phyloP scores from a whole-genome alignment of 176 grass and related monocot genomes.

The Echinochloa phyllopogon region DNA sequence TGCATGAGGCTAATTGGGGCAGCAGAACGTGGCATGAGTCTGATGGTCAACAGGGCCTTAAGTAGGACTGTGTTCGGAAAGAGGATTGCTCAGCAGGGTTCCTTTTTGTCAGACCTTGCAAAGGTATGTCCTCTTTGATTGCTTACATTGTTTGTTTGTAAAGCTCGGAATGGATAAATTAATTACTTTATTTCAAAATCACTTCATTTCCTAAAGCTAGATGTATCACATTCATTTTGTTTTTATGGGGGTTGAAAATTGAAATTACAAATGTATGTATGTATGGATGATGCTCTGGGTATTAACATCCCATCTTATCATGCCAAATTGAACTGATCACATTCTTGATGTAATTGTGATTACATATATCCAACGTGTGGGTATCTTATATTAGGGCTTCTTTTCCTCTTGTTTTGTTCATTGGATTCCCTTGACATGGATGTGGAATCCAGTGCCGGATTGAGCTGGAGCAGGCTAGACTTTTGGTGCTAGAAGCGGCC shows the following conservation, averaged over 20 bases:
- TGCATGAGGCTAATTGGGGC: slow-evolving; percentile 94
- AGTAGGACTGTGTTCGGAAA: slow-evolving; percentile 80
- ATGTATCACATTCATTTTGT: too few relatives aligned
- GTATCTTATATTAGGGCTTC: neutral
- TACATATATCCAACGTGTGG: neutral
- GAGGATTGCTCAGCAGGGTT: slow-evolving; percentile 85
- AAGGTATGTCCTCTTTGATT: slow-evolving; percentile 51
- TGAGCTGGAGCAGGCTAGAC: slow-evolving; percentile 87
- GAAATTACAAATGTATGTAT: neutral
- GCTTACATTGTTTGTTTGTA: slow-evolving; percentile 12
- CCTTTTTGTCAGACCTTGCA: slow-evolving; percentile 88
- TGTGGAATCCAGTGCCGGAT: slow-evolving; percentile 73
- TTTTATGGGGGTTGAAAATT: neutral
- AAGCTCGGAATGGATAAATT: neutral
- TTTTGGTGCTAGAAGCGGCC: slow-evolving; percentile 89
- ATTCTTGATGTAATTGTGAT: neutral
- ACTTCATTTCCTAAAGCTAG: neutral
- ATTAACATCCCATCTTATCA: neutral
- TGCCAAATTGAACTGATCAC: neutral
- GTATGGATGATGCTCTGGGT: neutral
- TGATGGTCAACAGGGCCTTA: slow-evolving; percentile 90
- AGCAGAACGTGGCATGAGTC: slow-evolving; percentile 87
- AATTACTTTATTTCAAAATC: neutral
- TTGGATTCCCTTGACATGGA: slow-evolving; percentile 12
- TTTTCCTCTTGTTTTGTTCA: neutral